Conservation (phyloP, 2,329 filamentous ascomycete genomes). For the Xylariaceae sp. region DNA sequence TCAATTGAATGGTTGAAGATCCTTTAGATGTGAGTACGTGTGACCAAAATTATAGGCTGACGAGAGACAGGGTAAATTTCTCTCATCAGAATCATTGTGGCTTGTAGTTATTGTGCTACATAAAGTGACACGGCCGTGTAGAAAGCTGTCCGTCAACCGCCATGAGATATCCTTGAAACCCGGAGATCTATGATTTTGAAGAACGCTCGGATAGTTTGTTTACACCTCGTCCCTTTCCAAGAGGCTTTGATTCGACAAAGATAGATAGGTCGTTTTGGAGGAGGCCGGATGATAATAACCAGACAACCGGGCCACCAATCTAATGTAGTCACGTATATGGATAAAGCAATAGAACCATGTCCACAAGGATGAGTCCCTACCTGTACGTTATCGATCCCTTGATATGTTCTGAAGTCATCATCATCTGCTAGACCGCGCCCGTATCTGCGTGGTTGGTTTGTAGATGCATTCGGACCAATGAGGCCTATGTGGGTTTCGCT, state of each 20-base stretch:
- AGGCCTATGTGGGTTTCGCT: slow-evolving; percentile 13
- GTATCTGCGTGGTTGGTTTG: slow-evolving; percentile 13
- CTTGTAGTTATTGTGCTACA: slow-evolving; percentile 8
- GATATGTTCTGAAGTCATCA: slow-evolving; percentile 9
- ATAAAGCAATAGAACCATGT: slow-evolving; percentile 16
- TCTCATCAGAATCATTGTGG: not conserved
- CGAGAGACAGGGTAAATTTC: slow-evolving; percentile 19
- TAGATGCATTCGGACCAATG: slow-evolving; percentile 11
- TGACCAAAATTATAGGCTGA: slow-evolving; percentile 20
- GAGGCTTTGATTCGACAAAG: slow-evolving; percentile 6
- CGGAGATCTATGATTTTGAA: not conserved
- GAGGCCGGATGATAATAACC: slow-evolving; percentile 3
- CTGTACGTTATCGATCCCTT: not conserved
- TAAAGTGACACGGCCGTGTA: slow-evolving; percentile 14
- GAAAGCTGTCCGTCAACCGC: slow-evolving; percentile 17
- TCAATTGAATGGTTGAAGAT: slow-evolving; percentile 21
- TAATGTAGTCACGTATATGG: slow-evolving; percentile 20
- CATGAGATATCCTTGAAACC: slow-evolving; percentile 17
- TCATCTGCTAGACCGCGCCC: slow-evolving; percentile 17
- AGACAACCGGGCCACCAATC: slow-evolving; percentile 8
- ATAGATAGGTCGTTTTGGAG: slow-evolving; percentile 3
- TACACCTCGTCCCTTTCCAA: slow-evolving; percentile 10
- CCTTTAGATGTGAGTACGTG: slow-evolving; percentile 19
- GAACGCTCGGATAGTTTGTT: not conserved
- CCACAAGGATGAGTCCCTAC: slow-evolving; percentile 8